Evolutionary conservation across 768 basidiomycete genomes (phyloP).

Genomic region (Hypholoma fasciculare): DNA sequence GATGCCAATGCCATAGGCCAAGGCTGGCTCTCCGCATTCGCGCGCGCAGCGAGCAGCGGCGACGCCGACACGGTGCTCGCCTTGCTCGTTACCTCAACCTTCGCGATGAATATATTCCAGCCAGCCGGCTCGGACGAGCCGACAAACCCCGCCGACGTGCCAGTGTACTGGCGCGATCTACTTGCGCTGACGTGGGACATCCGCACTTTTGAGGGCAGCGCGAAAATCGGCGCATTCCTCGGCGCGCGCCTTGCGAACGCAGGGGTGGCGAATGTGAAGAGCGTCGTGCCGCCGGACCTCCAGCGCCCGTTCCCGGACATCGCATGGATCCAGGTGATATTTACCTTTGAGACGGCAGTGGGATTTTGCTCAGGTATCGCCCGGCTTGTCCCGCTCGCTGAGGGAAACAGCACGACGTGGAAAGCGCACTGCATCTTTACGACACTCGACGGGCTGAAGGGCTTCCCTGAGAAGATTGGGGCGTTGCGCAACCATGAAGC

Average conservation of each 20-base stretch:
- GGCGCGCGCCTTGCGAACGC: constrained; percentile 39
- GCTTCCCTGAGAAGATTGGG: constrained; percentile 50
- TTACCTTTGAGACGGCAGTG: constrained; percentile 53
- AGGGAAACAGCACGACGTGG: constrained; percentile 39
- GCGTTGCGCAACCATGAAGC: constrained; percentile 39
- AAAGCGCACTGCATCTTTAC: constrained; percentile 62
- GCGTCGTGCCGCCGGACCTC: constrained; percentile 13
- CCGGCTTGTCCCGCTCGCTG: constrained; percentile 47
- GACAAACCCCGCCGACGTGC: constrained; percentile 9
- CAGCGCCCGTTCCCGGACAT: constrained; percentile 46
- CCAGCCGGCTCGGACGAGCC: constrained; percentile 8
- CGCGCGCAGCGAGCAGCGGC: constrained; percentile 28
- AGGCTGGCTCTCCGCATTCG: constrained; percentile 44
- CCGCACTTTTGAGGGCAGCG: constrained; percentile 50
- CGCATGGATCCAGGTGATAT: constrained; percentile 55
- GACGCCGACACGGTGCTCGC: constrained; percentile 34
- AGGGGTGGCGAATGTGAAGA: constrained; percentile 23
- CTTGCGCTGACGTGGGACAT: constrained; percentile 67
- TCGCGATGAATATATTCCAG: constrained; percentile 18
- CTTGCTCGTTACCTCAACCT: constrained; percentile 32
- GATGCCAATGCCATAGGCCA: constrained; percentile 34
- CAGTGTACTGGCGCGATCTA: constrained; percentile 57
- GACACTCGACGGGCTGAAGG: constrained; percentile 55
- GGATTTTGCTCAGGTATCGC: constrained; percentile 54
- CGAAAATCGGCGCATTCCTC: constrained; percentile 43